Percentiles rank a stretch among this genome's conserved stretches.
Evolutionary conservation across 768 basidiomycete genomes (phyloP).

Genomic region (Tylopilus felleus): DNA sequence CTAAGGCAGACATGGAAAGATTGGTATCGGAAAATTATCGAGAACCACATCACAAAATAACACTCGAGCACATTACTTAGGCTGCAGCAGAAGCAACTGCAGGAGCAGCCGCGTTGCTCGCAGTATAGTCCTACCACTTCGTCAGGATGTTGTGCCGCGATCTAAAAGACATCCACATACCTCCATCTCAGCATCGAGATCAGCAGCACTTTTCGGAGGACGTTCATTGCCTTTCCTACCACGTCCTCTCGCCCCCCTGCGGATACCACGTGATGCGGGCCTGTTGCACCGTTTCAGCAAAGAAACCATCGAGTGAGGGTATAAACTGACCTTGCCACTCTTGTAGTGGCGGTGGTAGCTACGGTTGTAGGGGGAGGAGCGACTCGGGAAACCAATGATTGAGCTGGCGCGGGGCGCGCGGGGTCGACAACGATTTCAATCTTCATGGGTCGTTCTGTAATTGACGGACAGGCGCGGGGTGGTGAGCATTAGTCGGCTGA

Average conservation of each 20-base stretch:
- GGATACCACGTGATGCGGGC: slow-evolving; percentile 40
- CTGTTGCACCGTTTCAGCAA: slow-evolving; percentile 19
- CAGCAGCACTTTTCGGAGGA: slow-evolving; percentile 77
- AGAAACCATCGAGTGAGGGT: neutral
- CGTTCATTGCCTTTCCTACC: slow-evolving; percentile 51
- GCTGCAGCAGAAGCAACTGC: slow-evolving; percentile 44
- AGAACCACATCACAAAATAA: slow-evolving; percentile 10
- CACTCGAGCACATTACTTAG: slow-evolving; percentile 10
- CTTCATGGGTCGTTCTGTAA: slow-evolving; percentile 94
- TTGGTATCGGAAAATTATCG: slow-evolving; percentile 25
- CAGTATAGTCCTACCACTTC: slow-evolving; percentile 61
- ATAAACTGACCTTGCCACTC: slow-evolving; percentile 36
- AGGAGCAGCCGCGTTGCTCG: slow-evolving; percentile 44
- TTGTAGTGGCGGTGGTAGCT: slow-evolving; percentile 17
- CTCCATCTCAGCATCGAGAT: slow-evolving; percentile 98
- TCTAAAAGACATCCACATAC: slow-evolving; percentile 40
- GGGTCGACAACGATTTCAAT: slow-evolving; percentile 97
- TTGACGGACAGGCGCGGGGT: slow-evolving; percentile 33
- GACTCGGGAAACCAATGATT: slow-evolving; percentile 78
- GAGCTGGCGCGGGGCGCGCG: slow-evolving; percentile 54
- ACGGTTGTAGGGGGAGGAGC: slow-evolving; percentile 56
- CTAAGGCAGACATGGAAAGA: slow-evolving; percentile 16
- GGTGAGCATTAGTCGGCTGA: slow-evolving; percentile 36
- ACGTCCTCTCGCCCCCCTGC: slow-evolving; percentile 44
- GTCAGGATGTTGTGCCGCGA: neutral